Base-by-base conservation (phyloP, 2,329 filamentous ascomycete genomes). In the Fusarium pininemorale region DNA sequence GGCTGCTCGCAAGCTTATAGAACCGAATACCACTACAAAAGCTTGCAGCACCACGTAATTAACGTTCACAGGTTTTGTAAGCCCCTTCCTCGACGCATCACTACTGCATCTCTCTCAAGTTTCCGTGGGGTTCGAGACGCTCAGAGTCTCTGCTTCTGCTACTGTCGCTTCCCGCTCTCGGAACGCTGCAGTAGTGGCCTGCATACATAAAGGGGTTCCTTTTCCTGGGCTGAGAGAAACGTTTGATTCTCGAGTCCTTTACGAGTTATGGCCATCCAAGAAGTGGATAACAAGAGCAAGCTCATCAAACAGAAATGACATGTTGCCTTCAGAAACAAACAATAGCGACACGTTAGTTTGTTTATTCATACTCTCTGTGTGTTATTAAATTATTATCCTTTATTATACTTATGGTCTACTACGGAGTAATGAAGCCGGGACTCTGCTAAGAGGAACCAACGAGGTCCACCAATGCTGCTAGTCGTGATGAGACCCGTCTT, bases 401-500 rank as follows among this genome's bases (percentile, higher is more conserved):
- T 61, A 41, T 26, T 41, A 51, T 63, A 48, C 41, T 59, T 20
- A 22, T 53, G 54, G 48, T 51, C 42, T 47, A 51, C 50, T 62
- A 50, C 14, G 20, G 26, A 48, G 45, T 13, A 66, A 72, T 58
- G 48, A 58, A 55, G 30, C 35, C 54, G 35, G 64, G 64, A 67
- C 57, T 53, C n/a, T 66, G 38, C 72, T 58, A 45, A 66, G 50
- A 45, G 38, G 24, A 69, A 67, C 50, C 58, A 66, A 58, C 41
- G 26, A 63, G 41, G 65, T 74, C 75, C 76, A 78, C 72, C 45
- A 56, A 44, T 44, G 51, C 62, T 66, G 65, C 60, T 62, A 38
- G 67, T 74, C 76, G 75, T 77, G 70, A 79, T 79, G 77, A 78
- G 77, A 74, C 75, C 59, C 71, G 63, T 72, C 74, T 77, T 76